Base-by-base conservation (phyloP, 1,284 basidiomycete genomes). In the Coniophora puteana region DNA sequence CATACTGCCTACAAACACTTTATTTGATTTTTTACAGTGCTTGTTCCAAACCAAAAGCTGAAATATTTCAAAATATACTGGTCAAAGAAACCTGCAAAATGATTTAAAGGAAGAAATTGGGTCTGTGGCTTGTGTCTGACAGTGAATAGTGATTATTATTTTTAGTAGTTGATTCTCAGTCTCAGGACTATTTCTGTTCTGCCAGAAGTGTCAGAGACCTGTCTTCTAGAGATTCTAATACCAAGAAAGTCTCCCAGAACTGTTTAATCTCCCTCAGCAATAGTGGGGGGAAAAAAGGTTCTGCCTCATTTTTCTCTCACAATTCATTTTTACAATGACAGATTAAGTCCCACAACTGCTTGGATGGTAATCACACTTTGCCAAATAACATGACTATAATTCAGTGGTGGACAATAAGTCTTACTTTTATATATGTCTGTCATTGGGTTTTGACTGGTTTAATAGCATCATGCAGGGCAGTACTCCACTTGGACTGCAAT, bases 401-500 rank as follows among this genome's bases (percentile, higher is more conserved):
- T 14, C 29, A n/a, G 20, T n/a, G 29, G 29, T n/a, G 29, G 29
- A 16, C n/a, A 10, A 16, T 29, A 29, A 13, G 28, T 29, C n/a
- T 29, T 6, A 16, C 28, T 29, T 29, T 5, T 10, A 7, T n/a
- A 36, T 11, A n/a, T n/a, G n/a, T n/a, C n/a, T n/a, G n/a, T n/a
- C n/a, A n/a, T n/a, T n/a, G n/a, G n/a, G n/a, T n/a, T n/a, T n/a
- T n/a, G n/a, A n/a, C n/a, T n/a, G n/a, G n/a, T n/a, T n/a, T n/a
- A n/a, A n/a, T n/a, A n/a, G n/a, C n/a, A n/a, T n/a, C n/a, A n/a
- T n/a, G n/a, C n/a, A n/a, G n/a, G n/a, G n/a, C n/a, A n/a, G n/a
- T n/a, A n/a, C n/a, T 18, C 10, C 12, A 49, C 52, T 8, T 67
- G 63, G 64, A 51, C 49, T 8, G 57, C 61, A 2, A 47, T 68